These are phyloP conservation scores for Fusarium stilboides DNA, from an alignment of 2,329 filamentous ascomycete species.

Conservation along the genomic window DNA sequence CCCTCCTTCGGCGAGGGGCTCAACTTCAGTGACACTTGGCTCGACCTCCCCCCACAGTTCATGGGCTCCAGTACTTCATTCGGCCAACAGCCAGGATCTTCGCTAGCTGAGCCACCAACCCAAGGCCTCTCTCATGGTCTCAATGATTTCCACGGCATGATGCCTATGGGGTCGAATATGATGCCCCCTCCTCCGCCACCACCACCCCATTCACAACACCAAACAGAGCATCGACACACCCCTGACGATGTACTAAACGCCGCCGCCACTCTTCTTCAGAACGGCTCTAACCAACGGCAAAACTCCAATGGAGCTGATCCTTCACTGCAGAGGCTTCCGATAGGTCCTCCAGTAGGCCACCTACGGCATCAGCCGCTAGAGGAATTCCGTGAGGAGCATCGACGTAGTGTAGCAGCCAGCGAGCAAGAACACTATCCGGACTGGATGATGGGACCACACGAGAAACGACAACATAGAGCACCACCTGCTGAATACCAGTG, in stretches of 20 bases:
- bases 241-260: constrained; percentile 70
- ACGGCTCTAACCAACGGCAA: constrained; percentile 53
- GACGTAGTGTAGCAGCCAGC: constrained; percentile 51
- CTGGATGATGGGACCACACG: constrained; percentile 59
- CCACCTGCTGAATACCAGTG: constrained; percentile 69
- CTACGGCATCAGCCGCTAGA: constrained; percentile 61
- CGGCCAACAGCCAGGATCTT: constrained; percentile 64
- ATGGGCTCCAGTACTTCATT: constrained; percentile 77
- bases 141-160: constrained; percentile 40
- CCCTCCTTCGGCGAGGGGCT: constrained; percentile 66
- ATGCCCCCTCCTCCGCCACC: constrained; percentile 56
- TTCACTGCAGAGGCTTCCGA: constrained; percentile 45
- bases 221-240: constrained; percentile 52
- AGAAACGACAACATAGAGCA: constrained; percentile 52
- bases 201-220: constrained; percentile 47
- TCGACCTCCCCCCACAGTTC: constrained; percentile 74
- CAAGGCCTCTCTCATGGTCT: constrained; percentile 43
- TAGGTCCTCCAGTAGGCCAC: constrained; percentile 58
- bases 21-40: constrained; percentile 67
- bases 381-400: constrained; percentile 60
- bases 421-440: constrained; percentile 59
- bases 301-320: constrained; percentile 48
- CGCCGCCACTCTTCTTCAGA: constrained; percentile 68
- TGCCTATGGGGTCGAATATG: constrained; percentile 51
- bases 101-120: constrained; percentile 45